A percentile compares a stretch with the other conserved stretches of the same genome.
phyloP scores from a whole-genome alignment of 192 early-diverging fungal genomes.

The Jimgerdemannia flammicorona region DNA sequence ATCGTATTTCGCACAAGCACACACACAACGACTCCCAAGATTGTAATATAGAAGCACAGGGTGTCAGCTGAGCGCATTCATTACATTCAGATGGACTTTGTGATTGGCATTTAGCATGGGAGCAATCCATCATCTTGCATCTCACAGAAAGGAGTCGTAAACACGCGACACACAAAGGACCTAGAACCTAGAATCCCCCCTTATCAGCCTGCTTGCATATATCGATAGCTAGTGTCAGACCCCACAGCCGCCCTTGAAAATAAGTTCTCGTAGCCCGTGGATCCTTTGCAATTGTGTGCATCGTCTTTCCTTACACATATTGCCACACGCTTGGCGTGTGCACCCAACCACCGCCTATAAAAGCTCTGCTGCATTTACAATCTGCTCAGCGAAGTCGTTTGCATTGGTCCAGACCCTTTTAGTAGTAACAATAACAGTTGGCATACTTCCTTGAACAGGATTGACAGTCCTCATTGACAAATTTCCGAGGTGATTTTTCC shows the following conservation, averaged over 20 bases:
- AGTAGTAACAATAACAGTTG: background rate
- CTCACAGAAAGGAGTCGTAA: background rate
- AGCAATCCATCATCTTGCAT: no score
- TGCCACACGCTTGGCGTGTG: background rate
- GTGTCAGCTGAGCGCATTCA: no score
- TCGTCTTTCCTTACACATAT: background rate
- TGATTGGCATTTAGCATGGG: background rate
- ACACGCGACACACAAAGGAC: background rate
- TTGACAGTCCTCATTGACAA: background rate
- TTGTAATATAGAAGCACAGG: background rate
- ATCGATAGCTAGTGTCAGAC: no score
- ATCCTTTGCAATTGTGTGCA: background rate
- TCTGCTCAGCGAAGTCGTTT: background rate
- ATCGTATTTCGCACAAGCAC: no score
- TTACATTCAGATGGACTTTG: background rate
- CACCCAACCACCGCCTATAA: background rate
- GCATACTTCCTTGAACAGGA: background rate
- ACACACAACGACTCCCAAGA: background rate
- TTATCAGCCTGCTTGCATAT: background rate
- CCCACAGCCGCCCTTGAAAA: no score
- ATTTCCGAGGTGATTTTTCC: no score
- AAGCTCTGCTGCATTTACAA: background rate
- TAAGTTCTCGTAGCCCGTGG: background rate
- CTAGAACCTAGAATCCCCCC: background rate
- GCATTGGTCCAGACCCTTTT: background rate